These are phyloP conservation scores for Diaporthe sp. DNA, from an alignment of 2,329 filamentous ascomycete species.

Conservation along the genomic window DNA sequence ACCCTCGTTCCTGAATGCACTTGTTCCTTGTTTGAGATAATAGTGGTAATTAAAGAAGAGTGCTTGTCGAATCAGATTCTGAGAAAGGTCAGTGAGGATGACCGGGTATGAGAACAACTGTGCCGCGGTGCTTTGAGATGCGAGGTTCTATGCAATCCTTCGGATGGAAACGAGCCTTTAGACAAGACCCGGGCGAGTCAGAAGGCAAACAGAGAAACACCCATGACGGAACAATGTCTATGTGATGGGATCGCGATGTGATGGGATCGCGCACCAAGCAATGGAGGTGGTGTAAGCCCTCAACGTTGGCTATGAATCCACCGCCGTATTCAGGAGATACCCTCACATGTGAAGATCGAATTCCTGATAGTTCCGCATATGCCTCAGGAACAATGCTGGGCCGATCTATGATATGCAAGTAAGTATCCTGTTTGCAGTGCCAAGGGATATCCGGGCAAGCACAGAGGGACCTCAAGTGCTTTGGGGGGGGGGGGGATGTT, in stretches of 20 bases:
- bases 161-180: background rate
- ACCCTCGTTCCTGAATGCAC: conserved; percentile 20
- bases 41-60: conserved; percentile 35
- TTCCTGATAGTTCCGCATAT: conserved; percentile 49
- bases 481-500: background rate
- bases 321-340: conserved; percentile 65
- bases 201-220: too few species aligned
- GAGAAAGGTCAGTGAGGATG: background rate
- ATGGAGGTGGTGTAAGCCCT: conserved; percentile 63
- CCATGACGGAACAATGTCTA: too few species aligned
- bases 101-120: background rate
- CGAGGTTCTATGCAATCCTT: background rate
- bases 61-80: conserved; percentile 66
- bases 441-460: background rate
- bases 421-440: background rate
- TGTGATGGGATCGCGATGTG: conserved; percentile 18
- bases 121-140: too few species aligned
- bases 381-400: background rate
- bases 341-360: conserved; percentile 64
- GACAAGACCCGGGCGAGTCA: background rate
- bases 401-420: conserved; percentile 4
- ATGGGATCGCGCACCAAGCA: conserved; percentile 57
- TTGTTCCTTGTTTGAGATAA: background rate
- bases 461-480: background rate
- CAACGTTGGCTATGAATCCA: conserved; percentile 63